A percentile compares a stretch with the other conserved stretches of the same genome.
Evolutionary conservation across 2,329 filamentous ascomycete species (phyloP).

Genomic region (Aspergillus alliaceus): DNA sequence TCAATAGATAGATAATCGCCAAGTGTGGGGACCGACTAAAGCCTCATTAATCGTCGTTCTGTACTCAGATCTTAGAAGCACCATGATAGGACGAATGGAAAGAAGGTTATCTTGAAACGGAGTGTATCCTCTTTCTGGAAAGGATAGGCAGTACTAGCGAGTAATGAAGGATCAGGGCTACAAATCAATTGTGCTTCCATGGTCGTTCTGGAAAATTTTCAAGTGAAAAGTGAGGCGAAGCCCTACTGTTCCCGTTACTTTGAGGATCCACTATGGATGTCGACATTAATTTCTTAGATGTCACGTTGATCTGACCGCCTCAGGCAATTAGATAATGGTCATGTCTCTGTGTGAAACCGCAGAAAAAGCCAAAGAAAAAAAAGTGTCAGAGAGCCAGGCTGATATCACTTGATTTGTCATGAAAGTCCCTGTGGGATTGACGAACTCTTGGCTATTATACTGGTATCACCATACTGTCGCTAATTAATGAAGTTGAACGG

Average conservation of each 20-base stretch:
- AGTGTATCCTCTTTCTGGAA: neutral
- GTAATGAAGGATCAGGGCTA: neutral
- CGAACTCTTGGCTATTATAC: neutral
- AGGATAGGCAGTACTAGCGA: neutral
- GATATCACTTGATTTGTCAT: too few species aligned
- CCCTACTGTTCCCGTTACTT: too few species aligned
- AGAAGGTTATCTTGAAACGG: conserved; percentile 1
- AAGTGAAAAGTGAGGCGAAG: too few species aligned
- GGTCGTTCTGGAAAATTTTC: neutral
- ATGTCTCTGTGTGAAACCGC: neutral
- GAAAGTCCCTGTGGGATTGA: neutral
- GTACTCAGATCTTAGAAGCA: neutral
- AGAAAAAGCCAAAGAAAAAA: neutral
- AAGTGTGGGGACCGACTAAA: neutral
- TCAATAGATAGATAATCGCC: neutral
- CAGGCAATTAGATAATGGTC: too few species aligned
- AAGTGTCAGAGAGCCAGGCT: too few species aligned
- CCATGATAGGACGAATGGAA: neutral
- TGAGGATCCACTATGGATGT: too few species aligned
- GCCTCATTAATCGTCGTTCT: neutral
- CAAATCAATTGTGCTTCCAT: neutral
- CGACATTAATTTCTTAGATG: too few species aligned
- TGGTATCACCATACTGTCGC: neutral
- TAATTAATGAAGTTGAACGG: neutral
- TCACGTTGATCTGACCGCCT: too few species aligned